These are phyloP conservation scores for Cytospora piceae DNA, from an alignment of 2,329 filamentous ascomycete species.

Conservation along the genomic window DNA sequence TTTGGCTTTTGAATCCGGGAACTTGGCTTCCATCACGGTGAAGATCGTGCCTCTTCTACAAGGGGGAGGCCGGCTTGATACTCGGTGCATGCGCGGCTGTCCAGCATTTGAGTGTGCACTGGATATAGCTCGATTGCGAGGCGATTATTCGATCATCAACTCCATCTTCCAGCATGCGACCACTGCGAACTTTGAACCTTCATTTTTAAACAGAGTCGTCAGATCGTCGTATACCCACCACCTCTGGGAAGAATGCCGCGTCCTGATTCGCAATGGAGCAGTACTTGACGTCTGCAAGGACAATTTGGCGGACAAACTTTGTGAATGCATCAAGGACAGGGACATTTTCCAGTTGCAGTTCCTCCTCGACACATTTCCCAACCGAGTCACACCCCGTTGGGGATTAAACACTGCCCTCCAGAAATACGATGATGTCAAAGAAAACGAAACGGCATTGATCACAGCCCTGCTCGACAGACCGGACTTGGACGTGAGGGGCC, in stretches of 20 bases:
- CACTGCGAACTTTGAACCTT: neutral
- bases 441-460: neutral
- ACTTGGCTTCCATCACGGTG: neutral
- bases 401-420: neutral
- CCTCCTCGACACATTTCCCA: neutral
- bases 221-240: neutral
- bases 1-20: neutral
- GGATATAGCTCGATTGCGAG: neutral
- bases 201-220: neutral
- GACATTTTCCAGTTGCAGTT: neutral
- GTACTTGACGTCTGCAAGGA: neutral
- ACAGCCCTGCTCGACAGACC: neutral
- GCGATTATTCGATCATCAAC: neutral
- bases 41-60: neutral
- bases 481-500: neutral
- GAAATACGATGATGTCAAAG: neutral
- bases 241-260: neutral
- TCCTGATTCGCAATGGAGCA: neutral
- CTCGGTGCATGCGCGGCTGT: neutral
- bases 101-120: slow-evolving; percentile 1
- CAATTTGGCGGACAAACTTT: neutral
- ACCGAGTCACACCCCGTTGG: neutral
- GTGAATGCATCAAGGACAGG: neutral
- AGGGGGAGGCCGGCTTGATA: neutral
- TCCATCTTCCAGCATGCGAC: neutral